Evolutionary conservation across 805 yeast genomes (phyloP), one percentile per base, ranked within the genome.

Genomic region (Kockiozyma suomiensis): DNA sequence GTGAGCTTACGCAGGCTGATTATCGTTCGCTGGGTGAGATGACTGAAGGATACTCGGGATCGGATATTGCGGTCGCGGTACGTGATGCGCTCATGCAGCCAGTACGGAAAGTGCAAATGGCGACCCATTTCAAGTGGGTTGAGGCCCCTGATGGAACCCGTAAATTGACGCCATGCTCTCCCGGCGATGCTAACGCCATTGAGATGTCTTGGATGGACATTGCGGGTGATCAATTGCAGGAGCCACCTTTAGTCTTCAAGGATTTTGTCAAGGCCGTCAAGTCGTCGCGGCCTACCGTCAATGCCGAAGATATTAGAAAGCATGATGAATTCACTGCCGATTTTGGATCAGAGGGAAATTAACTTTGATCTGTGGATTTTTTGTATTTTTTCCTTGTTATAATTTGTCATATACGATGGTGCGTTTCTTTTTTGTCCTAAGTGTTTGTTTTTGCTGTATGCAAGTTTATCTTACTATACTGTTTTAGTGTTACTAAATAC

Each of bases 11-110:
- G 0, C 79, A 83, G 40, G 86, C 83, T 56, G 98, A 94, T 72
- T 89, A 81, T 69, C 82, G 85, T 65, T 79, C 85, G 1, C 79
- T 94, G 65, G 97, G 94, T 0, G 91, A 87, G 58, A 87, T 94
- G 91, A 93, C 98, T 0, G 96, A 90, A 4, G 99, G 99, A 8
- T 93, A 94, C 74, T 90, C 97, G 1, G 99, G 99, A 54, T 96
- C 93, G 72, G 99, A 94, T 81, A 83, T 94, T 43, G 93, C 97
- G 0, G 97, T 94, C 35, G 96, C 91, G 10, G 99, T 94, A 2
- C 85, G 96, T 69, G 99, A 94, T 74, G 98, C 98, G 0, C 78
- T 94, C 67, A 94, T 94, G 99, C 96, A 93, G 74, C 99, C 99
- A 1, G 90, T 94, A 60, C 82, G 99, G 69, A 91, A 90, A 72